Percentiles rank a stretch among this genome's conserved stretches.
These are phyloP conservation scores for Solanum infundibuliforme DNA, from an alignment of 257 asterid genomes.

Conservation along the genomic window DNA sequence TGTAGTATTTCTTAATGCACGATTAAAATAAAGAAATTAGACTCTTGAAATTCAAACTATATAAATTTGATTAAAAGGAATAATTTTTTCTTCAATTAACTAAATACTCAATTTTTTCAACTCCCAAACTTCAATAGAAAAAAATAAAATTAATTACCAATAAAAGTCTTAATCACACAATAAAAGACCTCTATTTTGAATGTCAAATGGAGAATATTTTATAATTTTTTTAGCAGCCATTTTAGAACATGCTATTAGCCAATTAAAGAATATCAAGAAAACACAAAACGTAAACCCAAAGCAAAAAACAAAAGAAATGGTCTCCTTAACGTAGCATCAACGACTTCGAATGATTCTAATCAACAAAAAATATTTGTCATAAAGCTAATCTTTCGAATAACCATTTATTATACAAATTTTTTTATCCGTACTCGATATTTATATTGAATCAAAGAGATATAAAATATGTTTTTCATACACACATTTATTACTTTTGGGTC, in stretches of 20 bases:
- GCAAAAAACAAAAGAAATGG: background rate
- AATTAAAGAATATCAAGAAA: background rate
- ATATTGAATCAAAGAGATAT: background rate
- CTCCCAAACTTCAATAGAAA: background rate
- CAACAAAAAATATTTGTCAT: background rate
- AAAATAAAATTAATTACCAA: too few species aligned
- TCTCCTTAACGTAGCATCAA: conserved; percentile 22
- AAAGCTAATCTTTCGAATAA: background rate
- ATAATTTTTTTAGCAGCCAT: background rate
- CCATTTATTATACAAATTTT: background rate
- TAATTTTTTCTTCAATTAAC: background rate
- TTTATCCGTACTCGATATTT: background rate
- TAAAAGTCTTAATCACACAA: background rate
- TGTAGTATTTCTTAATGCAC: too few species aligned
- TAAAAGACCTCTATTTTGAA: background rate
- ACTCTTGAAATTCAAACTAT: too few species aligned
- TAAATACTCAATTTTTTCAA: background rate
- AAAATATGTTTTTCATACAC: background rate
- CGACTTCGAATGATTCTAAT: conserved; percentile 9
- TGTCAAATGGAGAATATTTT: background rate
- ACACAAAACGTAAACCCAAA: conserved; percentile 4
- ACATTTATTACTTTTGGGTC: background rate
- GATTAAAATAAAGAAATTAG: too few species aligned
- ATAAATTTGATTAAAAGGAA: background rate
- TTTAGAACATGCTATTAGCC: background rate